Base-by-base conservation (phyloP, 306 rosid genomes). In the Cicer chorassanicum region DNA sequence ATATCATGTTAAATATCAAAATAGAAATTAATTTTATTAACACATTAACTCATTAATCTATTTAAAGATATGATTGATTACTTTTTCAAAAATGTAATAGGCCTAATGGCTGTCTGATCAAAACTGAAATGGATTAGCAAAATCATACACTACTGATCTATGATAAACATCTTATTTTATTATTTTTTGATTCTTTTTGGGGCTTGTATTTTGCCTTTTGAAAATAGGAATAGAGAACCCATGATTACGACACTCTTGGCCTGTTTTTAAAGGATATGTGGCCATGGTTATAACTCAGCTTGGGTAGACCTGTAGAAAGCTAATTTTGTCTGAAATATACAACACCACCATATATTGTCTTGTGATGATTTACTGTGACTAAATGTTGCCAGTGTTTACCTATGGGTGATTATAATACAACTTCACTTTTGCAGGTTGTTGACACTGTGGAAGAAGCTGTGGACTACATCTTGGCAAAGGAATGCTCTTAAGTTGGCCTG, bases 381-480 rank as follows among this genome's bases (percentile, higher is more conserved):
- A 24, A 24, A 48, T 29, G 15, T 44, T 76, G 43, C 13, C 62
- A 68, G 68, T 67, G 14, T 36, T 36, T 76, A 56, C 19, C 15
- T 43, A 6, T 62, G 9, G 55, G 36, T 56, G 51, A 67, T 72
- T 60, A 51, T 24, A 51, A 68, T 59, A 29, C 43, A 75, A 78
- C 14, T 48, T 73, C 50, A 21, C 65, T 77, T 79, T 51, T 81
- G 85, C 86, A 91, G 94, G 92, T 89, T 81, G 94, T 89, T 73
- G 87, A 91, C 78, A 82, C 85, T 2, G 92, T 88, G 9, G 90
- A 88, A 60, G 92, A 90, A 69, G 92, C 96, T 15, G 90, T 88
- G 78, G 87, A 88, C 79, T 86, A 57, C 66, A 80, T 88, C 68
- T 77, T 88, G 81, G 76, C 68, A 43, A 89, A 73, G 83, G 92